These are phyloP conservation scores for Nymphaea colorata DNA, from an alignment of 164 flowering plant species.

Conservation along the genomic window DNA sequence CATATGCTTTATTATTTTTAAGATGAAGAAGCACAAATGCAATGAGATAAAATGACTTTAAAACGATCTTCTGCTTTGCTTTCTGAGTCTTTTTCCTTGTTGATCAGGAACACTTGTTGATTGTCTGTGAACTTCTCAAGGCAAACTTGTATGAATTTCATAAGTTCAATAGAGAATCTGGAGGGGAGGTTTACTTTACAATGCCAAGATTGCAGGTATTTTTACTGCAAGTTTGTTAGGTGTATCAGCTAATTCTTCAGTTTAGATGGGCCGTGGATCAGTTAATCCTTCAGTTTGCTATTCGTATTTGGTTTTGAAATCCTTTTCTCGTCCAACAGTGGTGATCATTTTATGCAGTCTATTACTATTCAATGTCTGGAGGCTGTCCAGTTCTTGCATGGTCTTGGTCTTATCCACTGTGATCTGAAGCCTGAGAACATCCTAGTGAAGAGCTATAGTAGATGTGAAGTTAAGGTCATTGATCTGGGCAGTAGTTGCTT, in stretches of 20 bases:
- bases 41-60: too few relatives aligned
- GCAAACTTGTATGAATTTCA: conserved; percentile 93
- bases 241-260: background rate
- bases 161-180: conserved; percentile 75
- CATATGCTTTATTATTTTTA: too few relatives aligned
- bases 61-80: too few relatives aligned
- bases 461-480: conserved; percentile 82
- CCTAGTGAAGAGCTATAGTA: conserved; percentile 75
- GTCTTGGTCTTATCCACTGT: conserved; percentile 79
- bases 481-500: conserved; percentile 89
- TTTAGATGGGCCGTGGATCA: background rate
- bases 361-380: conserved; percentile 76
- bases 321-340: background rate
- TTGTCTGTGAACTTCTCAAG: conserved; percentile 80
- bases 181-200: conserved; percentile 66
- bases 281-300: background rate
- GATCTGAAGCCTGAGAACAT: conserved; percentile 86
- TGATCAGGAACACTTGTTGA: conserved; percentile 80
- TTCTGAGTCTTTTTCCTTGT: too few relatives aligned
- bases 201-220: conserved; percentile 63
- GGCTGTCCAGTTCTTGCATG: conserved; percentile 64
- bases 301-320: too few relatives aligned
- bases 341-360: conserved; percentile 33
- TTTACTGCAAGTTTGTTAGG: background rate
- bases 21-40: too few relatives aligned